Base-by-base conservation (phyloP, 352 stramenopile genomes). In the Phytophthora citrophthora region DNA sequence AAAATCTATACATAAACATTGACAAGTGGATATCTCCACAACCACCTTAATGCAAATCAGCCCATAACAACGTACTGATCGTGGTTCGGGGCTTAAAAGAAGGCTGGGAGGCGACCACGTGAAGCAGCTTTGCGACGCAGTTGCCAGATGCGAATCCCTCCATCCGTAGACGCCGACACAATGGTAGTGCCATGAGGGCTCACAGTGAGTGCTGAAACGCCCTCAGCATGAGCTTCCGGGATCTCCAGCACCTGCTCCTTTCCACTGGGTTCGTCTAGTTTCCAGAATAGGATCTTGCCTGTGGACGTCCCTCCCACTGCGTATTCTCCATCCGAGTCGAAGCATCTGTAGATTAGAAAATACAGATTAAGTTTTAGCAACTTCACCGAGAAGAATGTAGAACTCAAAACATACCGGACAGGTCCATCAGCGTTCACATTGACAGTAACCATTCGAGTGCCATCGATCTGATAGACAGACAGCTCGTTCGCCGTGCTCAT, bases 201-300 rank as follows among this genome's bases (percentile, higher is more conserved):
- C 27, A 93, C 81, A 11, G 73, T 76, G 8, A 95, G 45, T 4
- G 84, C 70, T 7, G 76, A 89, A n/a, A 95, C 71, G 9, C 83
- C 79, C 20, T 87, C 70, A 18, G 77, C 46, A 38, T 93, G 83
- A 1, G 83, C 82, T 40, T 89, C 83, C n/a, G 80, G 74, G 48
- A 95, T 91, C 56, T 91, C 77, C 46, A 91, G 79, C 46, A 93
- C 77, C 29, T 88, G 78, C 52, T 89, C 83, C 39, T 80, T 70
- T 0, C 74, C 72, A n/a, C 60, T 74, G n/a, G 79, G 68, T 31
- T 92, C 84, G 61, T 91, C 81, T 5, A 95, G 73, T 52, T 92
- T 92, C 87, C 87, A 95, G 63, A 94, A 88, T 34, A 93, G 61
- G 12, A 94, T 52, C 49, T 90, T 90, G 56, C 87, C 87, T 1